Evolutionary conservation across 2,329 filamentous ascomycete species (phyloP).

Genomic region (Incumbomyces delicatus): DNA sequence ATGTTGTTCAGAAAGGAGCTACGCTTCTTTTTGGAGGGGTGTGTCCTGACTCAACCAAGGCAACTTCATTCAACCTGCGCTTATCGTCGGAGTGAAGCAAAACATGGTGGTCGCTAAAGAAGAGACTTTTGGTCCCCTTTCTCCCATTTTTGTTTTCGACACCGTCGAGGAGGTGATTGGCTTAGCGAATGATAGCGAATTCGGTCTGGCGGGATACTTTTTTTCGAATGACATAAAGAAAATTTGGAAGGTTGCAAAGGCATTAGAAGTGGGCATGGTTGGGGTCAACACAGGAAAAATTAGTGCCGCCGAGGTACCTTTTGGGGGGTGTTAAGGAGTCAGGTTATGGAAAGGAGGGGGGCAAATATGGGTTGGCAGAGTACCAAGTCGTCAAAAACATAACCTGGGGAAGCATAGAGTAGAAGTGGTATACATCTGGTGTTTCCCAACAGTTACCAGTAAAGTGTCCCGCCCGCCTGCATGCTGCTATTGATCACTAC

Average conservation of each 20-base stretch:
- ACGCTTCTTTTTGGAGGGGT: conserved; percentile 67
- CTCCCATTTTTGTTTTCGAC: conserved; percentile 78
- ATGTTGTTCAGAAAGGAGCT: conserved; percentile 68
- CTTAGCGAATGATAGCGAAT: conserved; percentile 70
- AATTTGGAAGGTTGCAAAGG: conserved; percentile 51
- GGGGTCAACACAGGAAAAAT: conserved; percentile 45
- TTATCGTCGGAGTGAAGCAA: conserved; percentile 74
- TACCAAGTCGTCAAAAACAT: too few relatives aligned
- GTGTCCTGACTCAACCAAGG: conserved; percentile 57
- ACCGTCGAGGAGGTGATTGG: conserved; percentile 80
- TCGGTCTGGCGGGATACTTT: conserved; percentile 91
- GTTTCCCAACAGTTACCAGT: too few relatives aligned
- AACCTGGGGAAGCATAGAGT: too few relatives aligned
- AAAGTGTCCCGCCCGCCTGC: too few relatives aligned
- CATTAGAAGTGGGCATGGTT: conserved; percentile 42
- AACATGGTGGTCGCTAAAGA: conserved; percentile 78
- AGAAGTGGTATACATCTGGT: too few relatives aligned
- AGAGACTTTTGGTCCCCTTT: conserved; percentile 93
- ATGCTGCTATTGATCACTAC: too few relatives aligned
- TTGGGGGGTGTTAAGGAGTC: too few relatives aligned
- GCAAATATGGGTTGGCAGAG: too few relatives aligned
- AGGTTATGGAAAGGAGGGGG: too few relatives aligned
- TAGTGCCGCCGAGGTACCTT: too few relatives aligned
- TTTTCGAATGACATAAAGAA: conserved; percentile 57
- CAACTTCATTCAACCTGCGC: conserved; percentile 86